Percentiles rank a stretch among this genome's conserved stretches.
Evolutionary conservation across 1,284 basidiomycete species (phyloP).

Genomic region (Lentinula novae-zelandiae): DNA sequence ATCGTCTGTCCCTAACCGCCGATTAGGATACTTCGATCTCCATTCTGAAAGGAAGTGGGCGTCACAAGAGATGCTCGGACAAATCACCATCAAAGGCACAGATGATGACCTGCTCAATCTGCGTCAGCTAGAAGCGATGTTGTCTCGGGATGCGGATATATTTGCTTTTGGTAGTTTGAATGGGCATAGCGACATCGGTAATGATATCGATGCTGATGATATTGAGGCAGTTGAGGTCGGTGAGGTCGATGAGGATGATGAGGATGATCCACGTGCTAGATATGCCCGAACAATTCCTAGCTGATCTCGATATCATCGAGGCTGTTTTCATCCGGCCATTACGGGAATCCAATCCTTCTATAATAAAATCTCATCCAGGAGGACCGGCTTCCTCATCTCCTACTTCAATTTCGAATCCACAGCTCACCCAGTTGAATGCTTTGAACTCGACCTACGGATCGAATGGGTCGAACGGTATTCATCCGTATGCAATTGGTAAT

Average conservation of each 20-base stretch:
- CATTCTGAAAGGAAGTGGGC: conserved; percentile 44
- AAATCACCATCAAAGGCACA: neutral
- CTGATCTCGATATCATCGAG: conserved; percentile 86
- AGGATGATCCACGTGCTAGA: conserved; percentile 29
- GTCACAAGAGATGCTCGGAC: conserved; percentile 8
- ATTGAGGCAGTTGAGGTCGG: neutral
- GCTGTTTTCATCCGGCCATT: conserved; percentile 82
- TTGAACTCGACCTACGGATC: neutral
- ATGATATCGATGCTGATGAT: neutral
- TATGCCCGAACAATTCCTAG: conserved; percentile 77
- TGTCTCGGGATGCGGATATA: neutral
- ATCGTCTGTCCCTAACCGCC: conserved; percentile 25
- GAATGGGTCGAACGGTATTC: neutral
- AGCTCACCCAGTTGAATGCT: neutral
- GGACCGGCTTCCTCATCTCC: neutral
- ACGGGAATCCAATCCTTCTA: conserved; percentile 42
- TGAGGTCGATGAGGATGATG: conserved; percentile 23
- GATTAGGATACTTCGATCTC: conserved; percentile 68
- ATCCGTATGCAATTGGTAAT: neutral
- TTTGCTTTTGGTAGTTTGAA: neutral
- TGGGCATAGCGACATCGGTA: conserved; percentile 27
- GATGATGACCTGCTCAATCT: neutral
- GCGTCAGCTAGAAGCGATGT: neutral
- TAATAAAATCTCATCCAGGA: neutral
- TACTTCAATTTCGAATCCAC: neutral